These are phyloP conservation scores for Plasmopara muralis DNA, from an alignment of 352 stramenopile genomes.

Conservation along the genomic window DNA sequence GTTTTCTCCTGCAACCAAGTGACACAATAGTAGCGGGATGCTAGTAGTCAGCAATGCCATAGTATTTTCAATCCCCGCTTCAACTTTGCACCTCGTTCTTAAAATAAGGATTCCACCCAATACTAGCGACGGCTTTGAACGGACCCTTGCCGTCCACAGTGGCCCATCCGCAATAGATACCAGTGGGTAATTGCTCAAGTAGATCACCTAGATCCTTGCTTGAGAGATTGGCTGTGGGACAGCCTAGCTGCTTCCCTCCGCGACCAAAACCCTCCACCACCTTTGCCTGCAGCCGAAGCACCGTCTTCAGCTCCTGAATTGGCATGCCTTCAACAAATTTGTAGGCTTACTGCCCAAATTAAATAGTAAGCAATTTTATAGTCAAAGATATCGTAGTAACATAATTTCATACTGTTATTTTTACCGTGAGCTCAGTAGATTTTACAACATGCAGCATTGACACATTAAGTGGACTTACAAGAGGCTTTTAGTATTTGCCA, in stretches of 20 bases:
- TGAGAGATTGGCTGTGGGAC: slow-evolving; percentile 93
- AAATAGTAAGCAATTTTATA: too few species aligned
- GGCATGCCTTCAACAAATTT: too few species aligned
- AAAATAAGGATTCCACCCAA: slow-evolving; percentile 94
- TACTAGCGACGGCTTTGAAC: slow-evolving; percentile 95
- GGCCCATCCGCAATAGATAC: slow-evolving; percentile 94
- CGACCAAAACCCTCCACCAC: slow-evolving; percentile 93
- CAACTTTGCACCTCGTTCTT: slow-evolving; percentile 75
- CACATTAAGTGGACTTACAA: too few species aligned
- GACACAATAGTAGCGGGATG: neutral
- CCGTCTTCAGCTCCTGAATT: slow-evolving; percentile 48
- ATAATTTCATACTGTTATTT: too few species aligned
- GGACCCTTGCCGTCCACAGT: slow-evolving; percentile 70
- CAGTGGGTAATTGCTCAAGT: slow-evolving; percentile 74
- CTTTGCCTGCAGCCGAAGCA: slow-evolving; percentile 77
- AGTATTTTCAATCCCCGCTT: slow-evolving; percentile 11
- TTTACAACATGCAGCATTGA: too few species aligned
- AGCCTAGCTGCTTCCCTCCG: slow-evolving; percentile 93
- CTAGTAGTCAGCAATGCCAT: slow-evolving; percentile 4
- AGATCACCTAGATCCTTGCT: slow-evolving; percentile 76
- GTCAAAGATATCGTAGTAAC: too few species aligned
- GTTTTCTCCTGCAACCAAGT: slow-evolving; percentile 84
- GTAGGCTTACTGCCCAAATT: too few species aligned
- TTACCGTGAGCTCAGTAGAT: too few species aligned
- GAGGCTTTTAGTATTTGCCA: too few species aligned